A percentile compares a stretch with the other conserved stretches of the same genome.
phyloP scores from a whole-genome alignment of 1,284 basidiomycete species.

The Cryptococcus sp. region DNA sequence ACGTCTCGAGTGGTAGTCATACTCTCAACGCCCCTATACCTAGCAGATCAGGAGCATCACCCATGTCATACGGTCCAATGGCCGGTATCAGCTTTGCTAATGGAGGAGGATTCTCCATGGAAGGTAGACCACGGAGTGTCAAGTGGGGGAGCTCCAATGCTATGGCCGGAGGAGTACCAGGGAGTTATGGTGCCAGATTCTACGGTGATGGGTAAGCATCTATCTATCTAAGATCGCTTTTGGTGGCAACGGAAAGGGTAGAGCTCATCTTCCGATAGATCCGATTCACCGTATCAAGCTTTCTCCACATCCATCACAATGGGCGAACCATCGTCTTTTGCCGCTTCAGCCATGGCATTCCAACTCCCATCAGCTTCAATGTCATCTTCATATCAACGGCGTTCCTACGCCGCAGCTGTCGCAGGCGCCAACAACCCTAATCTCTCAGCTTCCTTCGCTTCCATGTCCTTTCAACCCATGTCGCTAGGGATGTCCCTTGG shows the following conservation, averaged over 20 bases:
- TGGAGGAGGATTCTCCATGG: constrained; percentile 38
- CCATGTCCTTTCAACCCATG: constrained; percentile 33
- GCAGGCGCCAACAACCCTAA: constrained; percentile 14
- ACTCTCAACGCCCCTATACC: constrained; percentile 3
- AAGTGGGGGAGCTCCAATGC: constrained; percentile 10
- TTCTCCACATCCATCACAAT: constrained; percentile 42
- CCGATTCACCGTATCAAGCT: constrained; percentile 31
- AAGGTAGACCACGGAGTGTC: constrained; percentile 14
- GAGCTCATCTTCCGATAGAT: constrained; percentile 9
- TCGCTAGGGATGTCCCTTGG: constrained; percentile 19
- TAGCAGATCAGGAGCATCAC: constrained; percentile 27
- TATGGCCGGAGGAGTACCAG: constrained; percentile 10
- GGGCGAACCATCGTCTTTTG: constrained; percentile 32
- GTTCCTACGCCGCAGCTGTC: constrained; percentile 41
- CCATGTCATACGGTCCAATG: constrained; percentile 43
- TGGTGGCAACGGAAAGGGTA: not conserved
- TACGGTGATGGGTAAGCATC: constrained; percentile 39
- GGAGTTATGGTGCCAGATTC: constrained; percentile 40
- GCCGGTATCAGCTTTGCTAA: constrained; percentile 41
- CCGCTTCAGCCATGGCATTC: constrained; percentile 30
- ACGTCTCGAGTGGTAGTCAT: not conserved
- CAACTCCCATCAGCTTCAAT: constrained; percentile 15
- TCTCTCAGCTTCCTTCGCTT: constrained; percentile 39
- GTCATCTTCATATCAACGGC: constrained; percentile 22
- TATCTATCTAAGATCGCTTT: not conserved